Percentiles rank a stretch among this genome's conserved stretches.
phyloP scores from a whole-genome alignment of 192 early-diverging fungal genomes.

The Coemansia sp. region DNA sequence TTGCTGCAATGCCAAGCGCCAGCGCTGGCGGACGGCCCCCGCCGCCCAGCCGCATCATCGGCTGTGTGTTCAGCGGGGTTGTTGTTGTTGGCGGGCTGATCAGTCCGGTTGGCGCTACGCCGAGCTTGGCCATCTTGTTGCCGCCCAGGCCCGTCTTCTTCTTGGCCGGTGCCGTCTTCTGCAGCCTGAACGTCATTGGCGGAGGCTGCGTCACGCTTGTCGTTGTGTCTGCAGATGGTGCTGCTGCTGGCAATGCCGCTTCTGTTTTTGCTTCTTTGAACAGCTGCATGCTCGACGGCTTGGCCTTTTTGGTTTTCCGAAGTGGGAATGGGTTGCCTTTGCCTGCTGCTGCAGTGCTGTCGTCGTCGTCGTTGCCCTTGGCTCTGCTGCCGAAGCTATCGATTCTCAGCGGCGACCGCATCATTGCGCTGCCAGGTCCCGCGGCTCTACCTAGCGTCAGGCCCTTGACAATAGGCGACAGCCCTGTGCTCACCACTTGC shows the following conservation, averaged over 20 bases:
- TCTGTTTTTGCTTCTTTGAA: not conserved
- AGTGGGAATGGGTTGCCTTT: slow-evolving; percentile 4
- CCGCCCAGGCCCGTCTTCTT: not conserved
- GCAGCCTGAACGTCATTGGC: slow-evolving; percentile 36
- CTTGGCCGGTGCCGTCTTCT: slow-evolving; percentile 31
- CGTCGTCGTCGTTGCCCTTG: not conserved
- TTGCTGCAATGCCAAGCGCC: slow-evolving; percentile 22
- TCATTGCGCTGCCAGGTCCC: slow-evolving; percentile 3
- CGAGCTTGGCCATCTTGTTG: slow-evolving; percentile 25
- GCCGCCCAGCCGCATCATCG: not conserved
- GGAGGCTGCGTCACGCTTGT: not conserved
- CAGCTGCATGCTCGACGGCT: not conserved
- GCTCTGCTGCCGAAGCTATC: not conserved
- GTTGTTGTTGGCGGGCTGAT: slow-evolving; percentile 40
- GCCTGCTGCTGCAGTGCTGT: not conserved
- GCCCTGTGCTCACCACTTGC: slow-evolving; percentile 31
- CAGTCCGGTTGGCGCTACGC: slow-evolving; percentile 31
- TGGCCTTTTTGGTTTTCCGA: not conserved
- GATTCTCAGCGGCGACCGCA: not conserved
- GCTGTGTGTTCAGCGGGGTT: slow-evolving; percentile 8
- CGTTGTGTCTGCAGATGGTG: not conserved
- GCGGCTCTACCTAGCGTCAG: slow-evolving; percentile 18
- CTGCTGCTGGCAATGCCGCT: not conserved
- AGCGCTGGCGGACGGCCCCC: slow-evolving; percentile 30
- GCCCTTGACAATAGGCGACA: slow-evolving; percentile 45